These are phyloP conservation scores for Phytophthora rubi DNA, from an alignment of 352 stramenopile genomes.

Conservation along the genomic window DNA sequence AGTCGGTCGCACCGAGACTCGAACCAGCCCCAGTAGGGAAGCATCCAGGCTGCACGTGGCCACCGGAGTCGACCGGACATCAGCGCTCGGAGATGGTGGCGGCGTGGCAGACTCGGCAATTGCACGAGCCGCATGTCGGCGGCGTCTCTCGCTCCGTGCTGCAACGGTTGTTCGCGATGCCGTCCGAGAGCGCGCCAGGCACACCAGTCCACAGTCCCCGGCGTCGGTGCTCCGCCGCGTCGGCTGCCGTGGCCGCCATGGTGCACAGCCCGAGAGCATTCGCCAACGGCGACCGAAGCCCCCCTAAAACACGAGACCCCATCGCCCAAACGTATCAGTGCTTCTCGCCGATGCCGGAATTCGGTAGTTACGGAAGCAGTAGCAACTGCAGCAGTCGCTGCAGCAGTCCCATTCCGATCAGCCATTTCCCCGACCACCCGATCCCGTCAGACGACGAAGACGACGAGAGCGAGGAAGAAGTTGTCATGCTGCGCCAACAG, in stretches of 20 bases:
- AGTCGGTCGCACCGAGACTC: slow-evolving; percentile 27
- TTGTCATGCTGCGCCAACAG: slow-evolving; percentile 57
- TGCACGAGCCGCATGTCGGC: slow-evolving; percentile 31
- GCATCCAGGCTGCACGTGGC: slow-evolving; percentile 33
- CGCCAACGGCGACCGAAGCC: slow-evolving; percentile 26
- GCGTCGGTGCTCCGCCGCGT: slow-evolving; percentile 42
- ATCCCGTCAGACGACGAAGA: slow-evolving; percentile 42
- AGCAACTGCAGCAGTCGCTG: slow-evolving; percentile 39
- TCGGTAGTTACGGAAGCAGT: slow-evolving; percentile 34
- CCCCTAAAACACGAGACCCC: slow-evolving; percentile 27
- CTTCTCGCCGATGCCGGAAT: slow-evolving; percentile 33
- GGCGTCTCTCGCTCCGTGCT: slow-evolving; percentile 38
- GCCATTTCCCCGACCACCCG: slow-evolving; percentile 23
- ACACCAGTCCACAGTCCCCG: slow-evolving; percentile 35
- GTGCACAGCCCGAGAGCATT: slow-evolving; percentile 44
- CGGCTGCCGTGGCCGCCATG: slow-evolving; percentile 37
- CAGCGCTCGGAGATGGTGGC: slow-evolving; percentile 37
- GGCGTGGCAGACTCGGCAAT: slow-evolving; percentile 18
- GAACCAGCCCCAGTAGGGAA: slow-evolving; percentile 22
- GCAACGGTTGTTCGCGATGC: slow-evolving; percentile 28
- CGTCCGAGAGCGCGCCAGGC: slow-evolving; percentile 13
- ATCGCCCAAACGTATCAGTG: slow-evolving; percentile 31
- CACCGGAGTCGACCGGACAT: slow-evolving; percentile 25
- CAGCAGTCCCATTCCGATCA: slow-evolving; percentile 34
- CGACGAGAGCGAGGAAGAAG: slow-evolving; percentile 41